Percentiles rank a stretch among this genome's conserved stretches.
Conservation (phyloP, 1,284 basidiomycete species). For the Fomitopsis pinicola region DNA sequence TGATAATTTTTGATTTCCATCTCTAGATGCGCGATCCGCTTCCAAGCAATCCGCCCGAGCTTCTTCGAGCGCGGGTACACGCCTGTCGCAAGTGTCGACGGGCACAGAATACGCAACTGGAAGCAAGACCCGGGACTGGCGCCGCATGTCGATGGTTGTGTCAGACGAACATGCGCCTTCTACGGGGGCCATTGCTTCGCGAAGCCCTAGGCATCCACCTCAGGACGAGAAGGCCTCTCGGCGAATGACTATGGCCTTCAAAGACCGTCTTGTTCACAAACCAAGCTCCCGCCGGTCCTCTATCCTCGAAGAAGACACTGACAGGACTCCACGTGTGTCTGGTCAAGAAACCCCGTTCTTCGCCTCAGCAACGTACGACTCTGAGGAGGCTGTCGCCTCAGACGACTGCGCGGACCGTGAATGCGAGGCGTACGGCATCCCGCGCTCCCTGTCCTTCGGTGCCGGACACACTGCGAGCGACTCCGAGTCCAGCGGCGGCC, state of each 20-base stretch:
- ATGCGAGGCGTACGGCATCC: constrained; percentile 27
- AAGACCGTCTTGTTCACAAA: not conserved
- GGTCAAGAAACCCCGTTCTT: not conserved
- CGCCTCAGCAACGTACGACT: not conserved
- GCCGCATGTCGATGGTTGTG: not conserved
- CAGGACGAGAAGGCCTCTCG: not conserved
- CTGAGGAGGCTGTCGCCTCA: not conserved
- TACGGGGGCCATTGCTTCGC: no score
- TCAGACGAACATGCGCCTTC: no score
- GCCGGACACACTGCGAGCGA: constrained; percentile 11
- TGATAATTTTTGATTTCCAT: no score
- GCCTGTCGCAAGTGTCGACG: no score
- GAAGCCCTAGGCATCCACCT: not conserved
- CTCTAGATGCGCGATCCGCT: no score
- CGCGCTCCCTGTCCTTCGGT: constrained; percentile 28
- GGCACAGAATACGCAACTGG: no score
- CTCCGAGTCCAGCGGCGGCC: constrained; percentile 33
- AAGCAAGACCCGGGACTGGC: not conserved
- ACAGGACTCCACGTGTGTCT: not conserved
- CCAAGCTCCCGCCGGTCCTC: not conserved
- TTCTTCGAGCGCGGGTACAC: no score
- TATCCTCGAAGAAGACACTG: not conserved
- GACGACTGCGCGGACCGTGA: constrained; percentile 17
- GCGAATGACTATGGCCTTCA: not conserved
- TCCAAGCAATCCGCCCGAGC: no score